These are phyloP conservation scores for Parathielavia appendiculata DNA, from an alignment of 495 filamentous ascomycete genomes.

Conservation along the genomic window DNA sequence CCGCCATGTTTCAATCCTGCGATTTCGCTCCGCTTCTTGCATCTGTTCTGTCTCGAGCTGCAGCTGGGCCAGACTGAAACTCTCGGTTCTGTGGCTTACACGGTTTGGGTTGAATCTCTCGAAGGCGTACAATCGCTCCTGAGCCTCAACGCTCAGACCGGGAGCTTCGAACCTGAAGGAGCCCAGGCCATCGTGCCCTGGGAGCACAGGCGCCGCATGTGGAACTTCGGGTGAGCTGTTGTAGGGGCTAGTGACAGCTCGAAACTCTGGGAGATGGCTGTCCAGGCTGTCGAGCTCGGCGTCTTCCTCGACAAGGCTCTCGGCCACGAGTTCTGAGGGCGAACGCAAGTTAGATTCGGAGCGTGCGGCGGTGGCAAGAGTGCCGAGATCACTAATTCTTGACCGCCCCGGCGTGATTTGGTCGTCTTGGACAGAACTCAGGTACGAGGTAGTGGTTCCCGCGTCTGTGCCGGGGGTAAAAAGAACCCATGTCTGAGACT, in stretches of 20 bases:
- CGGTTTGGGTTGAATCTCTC: constrained; percentile 74
- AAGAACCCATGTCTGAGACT: constrained; percentile 91
- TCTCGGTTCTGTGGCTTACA: constrained; percentile 61
- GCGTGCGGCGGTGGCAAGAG: constrained; percentile 60
- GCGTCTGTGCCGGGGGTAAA: constrained; percentile 74
- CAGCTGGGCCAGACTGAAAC: constrained; percentile 47
- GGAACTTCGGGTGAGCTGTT: constrained; percentile 30
- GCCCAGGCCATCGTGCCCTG: constrained; percentile 86
- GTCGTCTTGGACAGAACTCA: constrained; percentile 67
- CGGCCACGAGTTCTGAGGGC: constrained; percentile 42
- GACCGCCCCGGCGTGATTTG: constrained; percentile 67
- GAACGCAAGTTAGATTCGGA: constrained; percentile 42
- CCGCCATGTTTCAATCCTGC: constrained; percentile 85
- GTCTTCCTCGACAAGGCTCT: constrained; percentile 60
- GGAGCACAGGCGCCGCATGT: constrained; percentile 58
- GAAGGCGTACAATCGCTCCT: constrained; percentile 80
- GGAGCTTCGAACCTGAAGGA: constrained; percentile 57
- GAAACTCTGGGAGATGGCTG: constrained; percentile 81
- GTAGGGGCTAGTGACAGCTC: constrained; percentile 55
- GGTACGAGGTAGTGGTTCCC: constrained; percentile 58
- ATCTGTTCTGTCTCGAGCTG: constrained; percentile 56
- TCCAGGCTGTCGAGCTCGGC: constrained; percentile 86
- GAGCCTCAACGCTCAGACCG: constrained; percentile 46
- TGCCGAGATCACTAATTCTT: constrained; percentile 79
- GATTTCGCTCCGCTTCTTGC: constrained; percentile 62